Base-by-base conservation (phyloP, 208 protist genomes). In the Angomonas deanei region DNA sequence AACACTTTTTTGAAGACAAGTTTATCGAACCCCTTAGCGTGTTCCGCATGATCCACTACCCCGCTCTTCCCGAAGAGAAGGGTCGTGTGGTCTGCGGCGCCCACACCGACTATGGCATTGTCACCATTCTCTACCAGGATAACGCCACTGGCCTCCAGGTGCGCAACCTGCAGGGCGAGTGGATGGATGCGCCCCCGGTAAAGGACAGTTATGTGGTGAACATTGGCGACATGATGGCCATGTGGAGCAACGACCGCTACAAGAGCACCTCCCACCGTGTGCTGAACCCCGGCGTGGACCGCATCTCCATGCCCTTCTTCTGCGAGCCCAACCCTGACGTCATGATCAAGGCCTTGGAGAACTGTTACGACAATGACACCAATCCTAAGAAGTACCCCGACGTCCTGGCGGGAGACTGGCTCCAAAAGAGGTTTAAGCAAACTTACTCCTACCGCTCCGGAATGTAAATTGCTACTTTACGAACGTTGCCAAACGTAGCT, bases 211-310 rank as follows among this genome's bases (percentile, higher is more conserved):
- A 82, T 54, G 84, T 91, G 34, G 82, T 93, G 32, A 93, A 93
- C 70, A 91, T 93, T 64, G 87, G 87, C 6, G 87, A 94, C 68
- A 94, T 94, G 87, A 86, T 94, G 76, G 67, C 69, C 34, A 85
- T 85, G 78, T 88, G 80, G 84, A 94, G 82, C 66, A 88, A 87
- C 69, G 74, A 69, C 19, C 74, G 71, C 50, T 91, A 90, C 76
- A 79, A 78, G 65, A 84, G 78, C 58, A 91, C 83, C 0, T 67
- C 65, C 26, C 87, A 94, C 72, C 80, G 84, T 31, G 87, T 91
- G 24, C 34, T 83, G 50, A 91, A 83, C 69, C 76, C 73, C 19
- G 74, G 80, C 23, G 73, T 86, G 30, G 80, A 88, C 1, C 74
- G 88, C 66, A 80, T 86, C 52, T 91, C 82, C 34, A 86, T 89